phyloP scores from a whole-genome alignment of 139 green algal genomes.

The Trebouxia sp. region DNA sequence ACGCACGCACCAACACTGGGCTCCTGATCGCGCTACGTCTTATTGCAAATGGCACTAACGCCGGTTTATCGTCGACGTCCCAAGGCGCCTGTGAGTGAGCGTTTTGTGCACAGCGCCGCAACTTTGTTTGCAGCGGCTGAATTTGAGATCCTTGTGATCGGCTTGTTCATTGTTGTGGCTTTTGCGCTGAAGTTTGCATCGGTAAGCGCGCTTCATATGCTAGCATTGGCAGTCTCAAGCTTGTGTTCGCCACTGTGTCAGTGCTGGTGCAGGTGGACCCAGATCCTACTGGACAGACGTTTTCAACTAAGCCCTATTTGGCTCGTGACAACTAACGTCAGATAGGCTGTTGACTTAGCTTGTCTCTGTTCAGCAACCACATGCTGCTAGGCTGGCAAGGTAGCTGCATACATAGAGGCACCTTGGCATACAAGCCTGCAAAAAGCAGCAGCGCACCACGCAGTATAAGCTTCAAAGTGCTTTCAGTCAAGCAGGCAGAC shows the following conservation, averaged over 20 bases:
- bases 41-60: neutral
- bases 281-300: neutral
- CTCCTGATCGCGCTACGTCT: no score
- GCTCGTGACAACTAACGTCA: neutral
- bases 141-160: neutral
- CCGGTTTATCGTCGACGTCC: neutral
- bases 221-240: neutral
- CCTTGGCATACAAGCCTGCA: no score
- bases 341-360: neutral
- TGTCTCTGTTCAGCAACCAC: no score
- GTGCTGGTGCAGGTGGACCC: neutral
- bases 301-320: neutral
- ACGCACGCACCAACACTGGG: no score
- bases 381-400: no score
- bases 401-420: no score
- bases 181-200: neutral
- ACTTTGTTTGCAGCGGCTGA: neutral
- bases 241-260: neutral
- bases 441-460: no score
- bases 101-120: neutral
- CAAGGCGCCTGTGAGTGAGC: neutral
- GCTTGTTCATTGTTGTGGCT: neutral
- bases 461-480: no score
- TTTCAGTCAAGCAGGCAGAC: no score
- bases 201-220: neutral